Conservation (phyloP, 208 protist species). For the Crithidia acanthocephali region DNA sequence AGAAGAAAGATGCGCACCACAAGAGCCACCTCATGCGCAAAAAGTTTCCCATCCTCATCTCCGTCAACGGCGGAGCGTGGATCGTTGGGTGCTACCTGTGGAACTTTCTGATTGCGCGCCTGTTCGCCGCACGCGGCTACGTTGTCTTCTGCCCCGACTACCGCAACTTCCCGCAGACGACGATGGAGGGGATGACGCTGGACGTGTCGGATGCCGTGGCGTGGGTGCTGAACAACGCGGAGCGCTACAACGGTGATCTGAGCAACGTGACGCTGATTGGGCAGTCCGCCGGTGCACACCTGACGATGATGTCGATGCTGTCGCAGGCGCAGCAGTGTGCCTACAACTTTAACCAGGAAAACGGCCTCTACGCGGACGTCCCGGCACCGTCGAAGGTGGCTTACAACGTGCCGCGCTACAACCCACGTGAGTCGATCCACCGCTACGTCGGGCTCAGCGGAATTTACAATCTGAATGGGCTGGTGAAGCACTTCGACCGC, state of each 20-base stretch:
- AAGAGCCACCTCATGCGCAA: conserved; percentile 53
- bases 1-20: not conserved
- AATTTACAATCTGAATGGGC: conserved; percentile 78
- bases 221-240: conserved; percentile 88
- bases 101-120: conserved; percentile 72
- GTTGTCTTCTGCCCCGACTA: conserved; percentile 93
- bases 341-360: conserved; percentile 36
- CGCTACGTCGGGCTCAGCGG: conserved; percentile 86
- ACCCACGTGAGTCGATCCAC: conserved; percentile 80
- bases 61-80: conserved; percentile 78
- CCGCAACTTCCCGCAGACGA: conserved; percentile 92
- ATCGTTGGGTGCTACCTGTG: conserved; percentile 89
- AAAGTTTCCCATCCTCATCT: conserved; percentile 81
- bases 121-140: conserved; percentile 79
- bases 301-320: conserved; percentile 87
- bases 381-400: conserved; percentile 45
- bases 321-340: conserved; percentile 81
- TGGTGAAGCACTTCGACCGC: conserved; percentile 68
- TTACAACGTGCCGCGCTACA: conserved; percentile 88
- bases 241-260: conserved; percentile 87
- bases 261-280: conserved; percentile 79
- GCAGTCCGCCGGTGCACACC: conserved; percentile 84
- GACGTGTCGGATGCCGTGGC: conserved; percentile 87
- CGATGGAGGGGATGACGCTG: conserved; percentile 90
- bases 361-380: conserved; percentile 32